These are phyloP conservation scores for Entophlyctis luteolus DNA, from an alignment of 192 early-diverging fungal genomes.

Conservation along the genomic window DNA sequence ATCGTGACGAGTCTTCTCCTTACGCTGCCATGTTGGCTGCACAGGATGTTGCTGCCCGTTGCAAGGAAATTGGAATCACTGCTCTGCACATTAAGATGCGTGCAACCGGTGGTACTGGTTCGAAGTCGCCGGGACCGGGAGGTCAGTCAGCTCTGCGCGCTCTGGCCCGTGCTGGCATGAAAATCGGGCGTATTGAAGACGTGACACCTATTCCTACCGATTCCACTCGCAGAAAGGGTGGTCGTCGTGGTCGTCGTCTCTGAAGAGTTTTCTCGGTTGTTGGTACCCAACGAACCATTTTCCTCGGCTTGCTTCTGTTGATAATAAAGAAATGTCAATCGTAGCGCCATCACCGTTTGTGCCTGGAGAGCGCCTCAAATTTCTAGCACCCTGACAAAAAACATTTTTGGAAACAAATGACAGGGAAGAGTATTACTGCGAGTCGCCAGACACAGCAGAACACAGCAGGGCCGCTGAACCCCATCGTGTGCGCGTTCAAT, in stretches of 20 bases:
- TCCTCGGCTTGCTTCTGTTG: no score
- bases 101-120: conserved; percentile 97
- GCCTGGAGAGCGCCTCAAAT: no score
- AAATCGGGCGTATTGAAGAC: conserved; percentile 99
- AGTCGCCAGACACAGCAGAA: no score
- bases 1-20: conserved; percentile 99
- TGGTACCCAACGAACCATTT: no score
- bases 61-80: conserved; percentile 99
- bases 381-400: no score
- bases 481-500: no score
- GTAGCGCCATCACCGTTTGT: no score
- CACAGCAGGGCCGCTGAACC: no score
- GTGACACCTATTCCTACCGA: conserved; percentile 98
- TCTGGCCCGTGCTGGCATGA: conserved; percentile 96
- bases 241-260: conserved; percentile 98
- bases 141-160: conserved; percentile 97
- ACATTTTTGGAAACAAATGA: no score
- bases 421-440: no score
- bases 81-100: conserved; percentile 99
- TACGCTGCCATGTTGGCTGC: conserved; percentile 99
- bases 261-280: conserved; percentile 22
- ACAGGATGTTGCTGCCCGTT: conserved; percentile 96
- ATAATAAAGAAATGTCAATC: no score
- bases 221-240: conserved; percentile 97
- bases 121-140: conserved; percentile 97